phyloP scores from a whole-genome alignment of 2,329 filamentous ascomycete species.

The Exophiala sp. region DNA sequence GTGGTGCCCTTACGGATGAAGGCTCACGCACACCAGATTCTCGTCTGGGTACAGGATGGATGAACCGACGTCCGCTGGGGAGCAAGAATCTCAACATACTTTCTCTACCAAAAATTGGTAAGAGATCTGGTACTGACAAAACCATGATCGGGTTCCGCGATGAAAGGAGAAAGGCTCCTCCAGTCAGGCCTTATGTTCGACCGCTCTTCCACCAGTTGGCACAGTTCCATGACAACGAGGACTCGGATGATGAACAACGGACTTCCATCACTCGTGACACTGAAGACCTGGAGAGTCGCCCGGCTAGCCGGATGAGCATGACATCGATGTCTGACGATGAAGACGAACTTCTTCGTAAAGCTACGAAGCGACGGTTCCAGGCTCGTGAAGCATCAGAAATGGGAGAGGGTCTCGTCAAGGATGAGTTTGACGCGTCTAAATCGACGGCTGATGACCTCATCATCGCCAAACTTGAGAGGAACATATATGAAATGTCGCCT shows the following conservation, averaged over 20 bases:
- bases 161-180: conserved; percentile 56
- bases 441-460: conserved; percentile 27
- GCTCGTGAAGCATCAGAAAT: conserved; percentile 29
- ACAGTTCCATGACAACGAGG: conserved; percentile 70
- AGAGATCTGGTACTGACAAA: conserved; percentile 53
- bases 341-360: conserved; percentile 37
- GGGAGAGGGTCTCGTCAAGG: conserved; percentile 27
- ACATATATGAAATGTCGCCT: conserved; percentile 47
- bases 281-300: conserved; percentile 77
- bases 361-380: conserved; percentile 24
- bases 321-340: conserved; percentile 50
- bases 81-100: conserved; percentile 51
- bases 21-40: conserved; percentile 58
- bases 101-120: conserved; percentile 68
- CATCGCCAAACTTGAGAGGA: conserved; percentile 29
- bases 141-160: conserved; percentile 61
- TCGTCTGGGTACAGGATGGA: conserved; percentile 36
- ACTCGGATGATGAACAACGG: conserved; percentile 76
- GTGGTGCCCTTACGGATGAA: conserved; percentile 56
- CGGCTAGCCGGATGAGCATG: conserved; percentile 63
- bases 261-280: conserved; percentile 67
- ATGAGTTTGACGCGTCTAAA: conserved; percentile 25
- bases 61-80: conserved; percentile 36
- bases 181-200: conserved; percentile 59
- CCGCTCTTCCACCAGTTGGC: conserved; percentile 76